Percentiles rank a stretch among this genome's conserved stretches.
Evolutionary conservation across 202 grass and related monocot genomes (phyloP).

Genomic region (Carex sylvatica): DNA sequence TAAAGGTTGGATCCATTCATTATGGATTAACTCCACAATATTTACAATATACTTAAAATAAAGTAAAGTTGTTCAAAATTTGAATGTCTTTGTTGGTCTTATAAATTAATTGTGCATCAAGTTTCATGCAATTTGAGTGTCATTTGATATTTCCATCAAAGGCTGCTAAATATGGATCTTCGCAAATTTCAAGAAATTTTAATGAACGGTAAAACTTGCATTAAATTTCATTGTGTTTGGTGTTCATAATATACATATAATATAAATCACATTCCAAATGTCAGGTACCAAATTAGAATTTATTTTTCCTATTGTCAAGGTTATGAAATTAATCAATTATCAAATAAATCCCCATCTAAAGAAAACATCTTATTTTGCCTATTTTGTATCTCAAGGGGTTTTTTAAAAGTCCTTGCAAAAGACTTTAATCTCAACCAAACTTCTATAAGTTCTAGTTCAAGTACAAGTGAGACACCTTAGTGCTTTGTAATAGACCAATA

Average conservation of each 20-base stretch:
- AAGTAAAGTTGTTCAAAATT: background rate
- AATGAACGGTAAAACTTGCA: background rate
- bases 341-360: background rate
- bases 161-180: background rate
- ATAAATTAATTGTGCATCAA: background rate
- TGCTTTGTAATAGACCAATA: background rate
- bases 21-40: background rate
- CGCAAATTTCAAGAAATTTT: background rate
- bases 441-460: background rate
- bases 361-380: background rate
- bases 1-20: background rate
- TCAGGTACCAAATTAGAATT: background rate
- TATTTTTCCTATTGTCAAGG: background rate
- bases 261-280: background rate
- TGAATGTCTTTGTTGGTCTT: background rate
- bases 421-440: background rate
- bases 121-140: background rate
- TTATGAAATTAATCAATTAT: background rate
- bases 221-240: background rate
- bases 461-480: background rate
- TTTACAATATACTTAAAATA: background rate
- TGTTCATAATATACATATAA: background rate
- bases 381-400: background rate
- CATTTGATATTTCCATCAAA: background rate
- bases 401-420: background rate